Evolutionary conservation across 148 eudicot genomes (phyloP).

Genomic region (Bassia scoparia): DNA sequence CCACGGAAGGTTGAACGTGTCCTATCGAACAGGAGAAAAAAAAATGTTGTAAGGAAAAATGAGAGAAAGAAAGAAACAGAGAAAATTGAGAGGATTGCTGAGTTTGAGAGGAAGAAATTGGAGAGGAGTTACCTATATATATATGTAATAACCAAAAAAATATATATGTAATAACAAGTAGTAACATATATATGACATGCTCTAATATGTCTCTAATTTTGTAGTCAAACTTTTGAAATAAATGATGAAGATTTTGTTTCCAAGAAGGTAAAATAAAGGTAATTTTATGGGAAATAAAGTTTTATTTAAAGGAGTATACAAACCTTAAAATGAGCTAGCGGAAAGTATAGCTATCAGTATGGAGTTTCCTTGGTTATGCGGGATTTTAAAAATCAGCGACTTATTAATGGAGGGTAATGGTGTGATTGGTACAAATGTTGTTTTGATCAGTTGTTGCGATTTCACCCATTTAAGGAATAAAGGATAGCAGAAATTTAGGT

Average conservation of each 20-base stretch:
- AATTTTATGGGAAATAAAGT: background rate
- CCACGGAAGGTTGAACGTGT: background rate
- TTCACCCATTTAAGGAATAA: background rate
- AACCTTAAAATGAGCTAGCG: conserved; percentile 3
- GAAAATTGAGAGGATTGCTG: background rate
- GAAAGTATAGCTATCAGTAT: too few relatives aligned
- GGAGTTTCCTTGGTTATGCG: conserved; percentile 11
- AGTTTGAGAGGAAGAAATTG: background rate
- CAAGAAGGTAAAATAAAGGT: conserved; percentile 3
- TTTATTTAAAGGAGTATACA: background rate
- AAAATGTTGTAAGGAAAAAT: background rate
- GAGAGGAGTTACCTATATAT: conserved; percentile 3
- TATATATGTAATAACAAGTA: background rate
- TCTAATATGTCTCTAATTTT: conserved; percentile 8
- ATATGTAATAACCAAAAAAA: conserved; percentile 1
- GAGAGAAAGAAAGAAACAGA: background rate
- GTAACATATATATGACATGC: background rate
- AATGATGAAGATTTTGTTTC: background rate
- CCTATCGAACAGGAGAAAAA: background rate
- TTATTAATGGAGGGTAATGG: background rate
- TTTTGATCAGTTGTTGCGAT: too few relatives aligned
- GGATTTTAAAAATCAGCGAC: conserved; percentile 1
- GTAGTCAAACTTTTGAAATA: conserved; percentile 27
- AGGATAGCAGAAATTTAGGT: conserved; percentile 1
- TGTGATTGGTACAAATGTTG: background rate